These are phyloP conservation scores for Talaromyces sp. DNA, from an alignment of 2,329 filamentous ascomycete species.

Conservation along the genomic window DNA sequence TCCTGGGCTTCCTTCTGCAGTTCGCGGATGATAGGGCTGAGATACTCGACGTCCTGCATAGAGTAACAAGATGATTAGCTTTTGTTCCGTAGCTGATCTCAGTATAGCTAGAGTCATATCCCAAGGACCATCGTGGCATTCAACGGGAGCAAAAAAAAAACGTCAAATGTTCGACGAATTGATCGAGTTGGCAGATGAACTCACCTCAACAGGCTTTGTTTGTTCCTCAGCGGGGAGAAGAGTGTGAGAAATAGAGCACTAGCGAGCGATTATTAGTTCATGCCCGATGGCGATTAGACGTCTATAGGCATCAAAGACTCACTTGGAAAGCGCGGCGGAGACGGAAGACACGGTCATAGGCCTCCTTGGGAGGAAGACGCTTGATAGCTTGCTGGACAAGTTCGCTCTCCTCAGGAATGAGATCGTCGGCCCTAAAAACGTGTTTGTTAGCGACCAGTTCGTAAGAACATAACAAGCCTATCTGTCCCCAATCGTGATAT, in stretches of 20 bases:
- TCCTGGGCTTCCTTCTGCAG: constrained; percentile 65
- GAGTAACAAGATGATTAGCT: constrained; percentile 2
- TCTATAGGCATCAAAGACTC: constrained; percentile 20
- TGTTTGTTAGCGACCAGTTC: constrained; percentile 2
- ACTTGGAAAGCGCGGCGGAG: constrained; percentile 93
- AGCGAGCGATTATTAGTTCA: neutral
- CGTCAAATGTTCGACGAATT: neutral
- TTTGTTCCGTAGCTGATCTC: neutral
- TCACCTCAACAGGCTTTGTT: constrained; percentile 65
- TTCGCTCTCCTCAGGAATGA: constrained; percentile 90
- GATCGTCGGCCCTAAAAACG: constrained; percentile 75
- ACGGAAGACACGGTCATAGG: constrained; percentile 96
- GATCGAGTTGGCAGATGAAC: constrained; percentile 19
- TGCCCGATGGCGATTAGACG: neutral
- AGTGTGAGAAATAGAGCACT: constrained; percentile 65
- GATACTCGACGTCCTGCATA: constrained; percentile 61
- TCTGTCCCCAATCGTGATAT: neutral
- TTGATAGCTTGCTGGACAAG: constrained; percentile 80
- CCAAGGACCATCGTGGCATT: neutral
- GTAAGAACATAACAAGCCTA: neutral
- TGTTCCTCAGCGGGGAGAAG: constrained; percentile 62
- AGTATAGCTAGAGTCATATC: neutral
- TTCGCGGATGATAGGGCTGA: constrained; percentile 64
- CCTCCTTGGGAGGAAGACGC: constrained; percentile 83
- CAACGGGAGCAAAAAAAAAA: neutral